phyloP scores from a whole-genome alignment of 106 monocot genomes.

The Iris macrosiphon region DNA sequence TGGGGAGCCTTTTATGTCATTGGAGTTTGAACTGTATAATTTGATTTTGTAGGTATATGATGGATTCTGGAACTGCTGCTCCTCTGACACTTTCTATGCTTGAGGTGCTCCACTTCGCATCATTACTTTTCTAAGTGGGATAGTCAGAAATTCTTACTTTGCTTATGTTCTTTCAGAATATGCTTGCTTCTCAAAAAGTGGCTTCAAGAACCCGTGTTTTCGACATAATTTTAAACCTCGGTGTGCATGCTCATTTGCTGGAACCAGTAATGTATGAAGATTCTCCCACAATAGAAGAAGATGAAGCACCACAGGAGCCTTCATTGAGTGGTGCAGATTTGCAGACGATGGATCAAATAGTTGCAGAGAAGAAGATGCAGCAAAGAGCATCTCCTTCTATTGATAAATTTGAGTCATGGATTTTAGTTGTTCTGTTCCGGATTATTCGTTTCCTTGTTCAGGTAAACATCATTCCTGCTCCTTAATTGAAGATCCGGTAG shows the following conservation, averaged over 20 bases:
- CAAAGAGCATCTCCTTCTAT: conserved; percentile 49
- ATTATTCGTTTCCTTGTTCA: conserved; percentile 84
- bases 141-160: conserved; percentile 9
- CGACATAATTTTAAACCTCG: conserved; percentile 91
- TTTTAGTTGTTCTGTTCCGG: conserved; percentile 80
- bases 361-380: conserved; percentile 22
- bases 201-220: conserved; percentile 68
- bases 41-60: conserved; percentile 84
- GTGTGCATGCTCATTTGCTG: conserved; percentile 90
- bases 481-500: neutral
- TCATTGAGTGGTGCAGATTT: conserved; percentile 24
- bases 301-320: conserved; percentile 40
- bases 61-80: conserved; percentile 69
- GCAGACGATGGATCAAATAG: conserved; percentile 10
- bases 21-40: neutral
- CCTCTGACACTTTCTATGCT: conserved; percentile 87
- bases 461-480: conserved; percentile 27
- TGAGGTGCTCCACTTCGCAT: conserved; percentile 50
- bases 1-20: too few relatives aligned
- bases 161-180: conserved; percentile 51
- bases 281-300: conserved; percentile 41
- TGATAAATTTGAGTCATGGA: conserved; percentile 91
- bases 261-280: conserved; percentile 79
- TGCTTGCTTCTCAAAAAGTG: conserved; percentile 63
- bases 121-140: neutral